Base-by-base conservation (phyloP, 441 rosid genomes). In the Gossypium gossypioides region DNA sequence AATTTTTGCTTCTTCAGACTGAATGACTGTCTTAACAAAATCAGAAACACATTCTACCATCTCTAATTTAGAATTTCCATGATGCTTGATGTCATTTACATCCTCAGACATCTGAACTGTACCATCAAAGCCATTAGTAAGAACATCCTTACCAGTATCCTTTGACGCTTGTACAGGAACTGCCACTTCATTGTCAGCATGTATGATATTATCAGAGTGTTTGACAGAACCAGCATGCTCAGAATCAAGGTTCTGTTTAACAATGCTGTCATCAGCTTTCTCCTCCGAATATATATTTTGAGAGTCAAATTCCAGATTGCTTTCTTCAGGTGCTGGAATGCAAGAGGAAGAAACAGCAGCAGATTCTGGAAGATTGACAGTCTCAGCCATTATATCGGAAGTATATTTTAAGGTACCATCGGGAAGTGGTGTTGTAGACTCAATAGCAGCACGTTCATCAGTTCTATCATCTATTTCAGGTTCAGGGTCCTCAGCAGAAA, bases 391-490 rank as follows among this genome's bases (percentile, higher is more conserved):
- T 50, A 73, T 40, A 21, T 81, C 78, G 50, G 82, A 82, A 21
- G 71, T 19, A 72, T 62, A 78, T 72, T 79, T 76, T 46, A 67
- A 32, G 60, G 80, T 83, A 68, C 79, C 72, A 71, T 66, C 82
- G 57, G 72, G 68, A 77, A 73, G 81, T 74, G 10, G 69, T 19
- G 69, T 75, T 55, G 69, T 44, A 46, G 83, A 62, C 76, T 82
- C 79, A 29, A 32, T 56, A 76, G 78, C 77, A 74, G 72, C 74
- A 65, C 59, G 50, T 79, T 73, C 83, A 67, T 68, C 72, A 10
- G 50, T 50, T 56, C 34, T 71, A 57, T 78, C 69, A 48, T 72
- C 72, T 34, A 57, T 68, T 55, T 10, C 50, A 66, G 75, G 74
- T 16, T 56, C 62, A 58, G 75, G 54, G 44, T 48, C 72, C 56